Percentiles rank a stretch among this genome's conserved stretches.
Evolutionary conservation across 108 stramenopile genomes (phyloP).

Genomic region (Schizochytrium sp.): DNA sequence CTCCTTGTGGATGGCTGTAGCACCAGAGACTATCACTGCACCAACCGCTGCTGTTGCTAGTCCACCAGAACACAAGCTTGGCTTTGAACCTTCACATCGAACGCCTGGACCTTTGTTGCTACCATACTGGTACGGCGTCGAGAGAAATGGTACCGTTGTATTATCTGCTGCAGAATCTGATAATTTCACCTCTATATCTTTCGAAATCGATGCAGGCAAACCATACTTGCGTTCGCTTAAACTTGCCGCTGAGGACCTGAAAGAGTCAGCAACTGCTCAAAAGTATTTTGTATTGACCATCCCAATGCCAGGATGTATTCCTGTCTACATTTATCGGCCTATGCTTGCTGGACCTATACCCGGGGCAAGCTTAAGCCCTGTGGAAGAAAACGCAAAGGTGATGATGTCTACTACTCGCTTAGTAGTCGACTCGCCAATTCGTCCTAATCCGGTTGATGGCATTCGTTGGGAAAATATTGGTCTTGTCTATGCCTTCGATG

Average conservation of each 20-base stretch:
- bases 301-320: conserved; percentile 45
- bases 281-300: conserved; percentile 10
- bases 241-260: neutral
- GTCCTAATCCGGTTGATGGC: conserved; percentile 1
- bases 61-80: neutral
- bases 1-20: too few relatives aligned
- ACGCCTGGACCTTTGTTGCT: neutral
- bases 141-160: neutral
- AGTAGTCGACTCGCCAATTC: neutral
- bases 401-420: neutral
- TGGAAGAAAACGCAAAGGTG: neutral
- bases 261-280: neutral
- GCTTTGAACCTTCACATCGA: neutral
- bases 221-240: neutral
- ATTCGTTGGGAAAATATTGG: conserved; percentile 20
- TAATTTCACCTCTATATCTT: neutral
- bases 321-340: conserved; percentile 45
- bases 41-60: neutral
- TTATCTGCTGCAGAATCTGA: neutral
- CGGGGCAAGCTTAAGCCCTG: neutral
- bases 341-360: neutral
- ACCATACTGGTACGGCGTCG: conserved; percentile 55
- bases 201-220: conserved; percentile 16
- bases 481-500: conserved; percentile 48
- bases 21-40: too few relatives aligned